Percentiles rank a stretch among this genome's conserved stretches.
phyloP scores from a whole-genome alignment of 2,329 filamentous ascomycete species.

The Nemania abortiva region DNA sequence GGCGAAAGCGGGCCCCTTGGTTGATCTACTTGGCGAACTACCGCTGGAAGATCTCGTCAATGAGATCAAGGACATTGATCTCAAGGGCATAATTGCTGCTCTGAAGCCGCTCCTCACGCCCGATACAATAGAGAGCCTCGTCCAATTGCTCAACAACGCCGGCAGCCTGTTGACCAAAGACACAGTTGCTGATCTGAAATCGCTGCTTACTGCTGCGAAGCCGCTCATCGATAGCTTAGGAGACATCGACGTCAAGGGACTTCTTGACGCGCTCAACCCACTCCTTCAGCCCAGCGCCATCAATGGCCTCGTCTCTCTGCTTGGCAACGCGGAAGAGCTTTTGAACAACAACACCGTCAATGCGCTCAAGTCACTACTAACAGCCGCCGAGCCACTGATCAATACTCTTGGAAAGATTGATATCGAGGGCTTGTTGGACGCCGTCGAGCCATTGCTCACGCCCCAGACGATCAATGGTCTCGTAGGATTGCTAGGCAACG shows the following conservation, averaged over 20 bases:
- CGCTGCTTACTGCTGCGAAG: conserved; percentile 28
- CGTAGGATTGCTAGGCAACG: conserved; percentile 53
- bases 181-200: conserved; percentile 37
- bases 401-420: conserved; percentile 52
- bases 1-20: conserved; percentile 46
- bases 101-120: conserved; percentile 51
- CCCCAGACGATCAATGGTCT: conserved; percentile 48
- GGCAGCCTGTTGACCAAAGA: conserved; percentile 36
- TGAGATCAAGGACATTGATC: conserved; percentile 52
- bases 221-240: conserved; percentile 36
- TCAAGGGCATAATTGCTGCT: conserved; percentile 52
- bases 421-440: conserved; percentile 51
- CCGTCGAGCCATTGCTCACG: conserved; percentile 53
- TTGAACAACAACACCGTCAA: conserved; percentile 47
- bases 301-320: conserved; percentile 47
- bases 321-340: conserved; percentile 50
- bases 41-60: conserved; percentile 51
- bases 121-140: conserved; percentile 36
- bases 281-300: conserved; percentile 52
- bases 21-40: conserved; percentile 51
- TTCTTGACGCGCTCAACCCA: conserved; percentile 53
- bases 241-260: conserved; percentile 45
- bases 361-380: conserved; percentile 47
- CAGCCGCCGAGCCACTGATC: conserved; percentile 52
- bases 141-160: conserved; percentile 37